Conservation (phyloP, 1,284 basidiomycete species). For the Ganoderma multipileum region DNA sequence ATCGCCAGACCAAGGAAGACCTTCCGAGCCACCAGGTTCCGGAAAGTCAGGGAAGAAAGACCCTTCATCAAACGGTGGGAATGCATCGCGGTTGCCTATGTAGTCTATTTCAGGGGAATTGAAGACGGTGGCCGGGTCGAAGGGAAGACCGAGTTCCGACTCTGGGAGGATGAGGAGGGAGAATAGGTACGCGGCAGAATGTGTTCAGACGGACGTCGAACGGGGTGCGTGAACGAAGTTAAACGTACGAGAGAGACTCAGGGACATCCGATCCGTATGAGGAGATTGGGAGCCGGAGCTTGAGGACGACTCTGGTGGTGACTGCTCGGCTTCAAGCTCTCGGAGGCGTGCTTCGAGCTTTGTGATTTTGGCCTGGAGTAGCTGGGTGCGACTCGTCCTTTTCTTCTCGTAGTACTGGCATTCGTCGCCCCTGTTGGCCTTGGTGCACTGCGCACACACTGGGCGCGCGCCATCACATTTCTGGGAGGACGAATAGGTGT, state of each 20-base stretch:
- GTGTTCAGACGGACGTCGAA: neutral
- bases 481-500: slow-evolving; percentile 37
- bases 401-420: slow-evolving; percentile 69
- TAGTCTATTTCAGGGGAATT: slow-evolving; percentile 27
- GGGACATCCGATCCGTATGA: slow-evolving; percentile 16
- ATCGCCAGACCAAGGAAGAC: slow-evolving; percentile 18
- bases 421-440: slow-evolving; percentile 56
- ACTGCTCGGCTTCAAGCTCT: slow-evolving; percentile 53
- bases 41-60: slow-evolving; percentile 12
- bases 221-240: neutral
- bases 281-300: slow-evolving; percentile 30
- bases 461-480: slow-evolving; percentile 68
- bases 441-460: slow-evolving; percentile 61
- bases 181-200: neutral
- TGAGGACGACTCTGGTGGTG: slow-evolving; percentile 24
- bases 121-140: slow-evolving; percentile 24
- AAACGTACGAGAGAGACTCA: slow-evolving; percentile 5
- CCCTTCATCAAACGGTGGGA: slow-evolving; percentile 13
- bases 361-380: slow-evolving; percentile 62
- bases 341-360: slow-evolving; percentile 60
- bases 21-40: slow-evolving; percentile 8
- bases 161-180: slow-evolving; percentile 2
- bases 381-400: slow-evolving; percentile 65
- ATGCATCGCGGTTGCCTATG: slow-evolving; percentile 17
- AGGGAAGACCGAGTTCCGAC: slow-evolving; percentile 20